A percentile compares a stretch with the other conserved stretches of the same genome.
phyloP scores from a whole-genome alignment of 73 alveolate genomes.

The Breviolum minutum region DNA sequence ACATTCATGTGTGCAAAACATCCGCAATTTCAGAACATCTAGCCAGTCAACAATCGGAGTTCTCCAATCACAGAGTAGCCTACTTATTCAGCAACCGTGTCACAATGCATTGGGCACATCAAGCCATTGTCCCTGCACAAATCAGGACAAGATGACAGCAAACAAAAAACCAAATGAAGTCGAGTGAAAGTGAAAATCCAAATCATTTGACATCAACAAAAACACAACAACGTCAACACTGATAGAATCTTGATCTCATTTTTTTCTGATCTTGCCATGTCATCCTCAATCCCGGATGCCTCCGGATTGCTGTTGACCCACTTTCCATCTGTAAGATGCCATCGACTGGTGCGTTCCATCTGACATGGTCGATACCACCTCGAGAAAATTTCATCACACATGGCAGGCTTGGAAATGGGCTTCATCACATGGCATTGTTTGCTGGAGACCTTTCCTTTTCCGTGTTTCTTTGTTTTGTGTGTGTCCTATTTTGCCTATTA shows the following conservation, averaged over 20 bases:
- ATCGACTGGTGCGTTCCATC: constrained; percentile 94
- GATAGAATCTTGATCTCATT: too few relatives aligned
- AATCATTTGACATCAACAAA: too few relatives aligned
- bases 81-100: not conserved
- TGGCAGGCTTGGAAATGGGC: too few relatives aligned
- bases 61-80: not conserved
- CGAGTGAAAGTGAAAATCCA: not conserved
- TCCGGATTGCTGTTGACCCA: constrained; percentile 77
- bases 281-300: not conserved
- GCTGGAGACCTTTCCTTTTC: too few relatives aligned
- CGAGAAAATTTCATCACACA: too few relatives aligned
- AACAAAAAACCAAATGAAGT: not conserved
- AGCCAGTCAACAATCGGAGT: not conserved
- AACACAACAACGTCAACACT: too few relatives aligned
- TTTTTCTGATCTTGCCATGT: too few relatives aligned
- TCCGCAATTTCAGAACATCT: not conserved
- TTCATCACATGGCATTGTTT: too few relatives aligned
- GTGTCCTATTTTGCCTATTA: too few relatives aligned
- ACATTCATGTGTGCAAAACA: too few relatives aligned
- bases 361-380: constrained; percentile 95
- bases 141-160: too few relatives aligned
- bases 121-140: constrained; percentile 58
- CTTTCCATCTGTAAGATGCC: constrained; percentile 73
- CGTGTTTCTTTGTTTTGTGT: too few relatives aligned
- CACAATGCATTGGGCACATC: constrained; percentile 88